phyloP scores from a whole-genome alignment of 345 rosid species.

The Populus tremula region DNA sequence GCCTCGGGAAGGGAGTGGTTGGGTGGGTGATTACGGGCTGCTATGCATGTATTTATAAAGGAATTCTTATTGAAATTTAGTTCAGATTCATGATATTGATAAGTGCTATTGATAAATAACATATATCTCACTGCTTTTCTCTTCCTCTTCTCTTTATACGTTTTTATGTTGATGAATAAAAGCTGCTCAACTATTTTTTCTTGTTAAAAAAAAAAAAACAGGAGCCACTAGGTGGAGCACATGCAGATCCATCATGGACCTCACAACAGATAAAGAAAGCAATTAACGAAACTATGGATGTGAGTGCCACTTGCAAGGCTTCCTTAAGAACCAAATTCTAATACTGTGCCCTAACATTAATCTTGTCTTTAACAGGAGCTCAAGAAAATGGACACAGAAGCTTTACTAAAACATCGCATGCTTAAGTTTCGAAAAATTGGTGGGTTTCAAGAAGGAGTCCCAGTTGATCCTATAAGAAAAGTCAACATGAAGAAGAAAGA shows the following conservation, averaged over 20 bases:
- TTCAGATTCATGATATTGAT: background rate
- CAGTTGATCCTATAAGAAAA: conserved; percentile 61
- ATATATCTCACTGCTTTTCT: background rate
- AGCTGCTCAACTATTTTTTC: conserved; percentile 16
- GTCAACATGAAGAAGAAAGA: conserved; percentile 74
- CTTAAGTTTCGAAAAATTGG: conserved; percentile 85
- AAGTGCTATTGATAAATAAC: background rate
- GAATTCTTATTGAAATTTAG: background rate
- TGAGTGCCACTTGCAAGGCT: conserved; percentile 38
- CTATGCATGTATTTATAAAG: background rate
- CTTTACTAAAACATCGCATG: conserved; percentile 65
- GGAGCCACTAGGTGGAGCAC: conserved; percentile 98
- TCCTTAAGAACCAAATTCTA: conserved; percentile 7
- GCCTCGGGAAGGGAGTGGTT: background rate
- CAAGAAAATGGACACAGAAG: conserved; percentile 55
- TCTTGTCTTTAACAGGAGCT: conserved; percentile 58
- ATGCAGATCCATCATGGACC: conserved; percentile 86
- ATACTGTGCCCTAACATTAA: conserved; percentile 6
- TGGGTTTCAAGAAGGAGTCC: conserved; percentile 60
- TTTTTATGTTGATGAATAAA: background rate
- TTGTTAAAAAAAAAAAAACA: conserved; percentile 22
- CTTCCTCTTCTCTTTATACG: background rate
- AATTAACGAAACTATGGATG: conserved; percentile 72
- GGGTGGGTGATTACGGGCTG: background rate
- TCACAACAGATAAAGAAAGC: conserved; percentile 82